Base-by-base conservation (phyloP, 257 asterid species). In the Solanum neorickii region DNA sequence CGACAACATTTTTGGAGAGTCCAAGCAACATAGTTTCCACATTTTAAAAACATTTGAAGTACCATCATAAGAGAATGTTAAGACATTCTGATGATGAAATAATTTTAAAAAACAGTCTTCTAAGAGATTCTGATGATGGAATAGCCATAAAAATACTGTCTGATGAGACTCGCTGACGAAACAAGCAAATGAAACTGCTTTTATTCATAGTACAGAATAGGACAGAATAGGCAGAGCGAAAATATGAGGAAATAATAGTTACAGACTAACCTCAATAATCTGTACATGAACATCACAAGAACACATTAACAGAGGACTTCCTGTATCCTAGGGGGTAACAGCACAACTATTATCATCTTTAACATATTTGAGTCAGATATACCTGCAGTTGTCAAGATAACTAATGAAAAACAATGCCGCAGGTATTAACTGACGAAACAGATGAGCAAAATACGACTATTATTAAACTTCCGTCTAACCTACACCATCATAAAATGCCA, bases 301-400 rank as follows among this genome's bases (percentile, higher is more conserved):
- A 75, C 75, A 83, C 52, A 41, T 60, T 65, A 21, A 83, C 41
- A 70, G 35, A 35, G 39, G 44, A 7, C 25, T 21, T n/a, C 83
- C 35, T 42, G 83, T 25, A 76, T 76, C 37, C 60, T 76, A 41
- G 37, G 84, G 83, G 25, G 15, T 21, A 77, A 42, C 41, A 77
- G 18, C 59, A 76, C 35, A 76, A 42, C 16, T 76, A 59, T 77
- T 42, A 44, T 44, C 83, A 77, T 77, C 62, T n/a, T 25, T 44
- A 77, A 77, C 25, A 27, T 42, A 44, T 77, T 77, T 35, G 62
- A 44, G 65, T 25, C 62, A 25, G 83, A 42, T n/a, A 23, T 89
- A 83, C 92, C 98, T 93, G 93, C 89, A 90, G 60, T 12, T 44
- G 70, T 77, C 35, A 33, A 78, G 46, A 83, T 83, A 27, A 16